phyloP scores from a whole-genome alignment of 306 rosid genomes.

The Albizia julibrissin region DNA sequence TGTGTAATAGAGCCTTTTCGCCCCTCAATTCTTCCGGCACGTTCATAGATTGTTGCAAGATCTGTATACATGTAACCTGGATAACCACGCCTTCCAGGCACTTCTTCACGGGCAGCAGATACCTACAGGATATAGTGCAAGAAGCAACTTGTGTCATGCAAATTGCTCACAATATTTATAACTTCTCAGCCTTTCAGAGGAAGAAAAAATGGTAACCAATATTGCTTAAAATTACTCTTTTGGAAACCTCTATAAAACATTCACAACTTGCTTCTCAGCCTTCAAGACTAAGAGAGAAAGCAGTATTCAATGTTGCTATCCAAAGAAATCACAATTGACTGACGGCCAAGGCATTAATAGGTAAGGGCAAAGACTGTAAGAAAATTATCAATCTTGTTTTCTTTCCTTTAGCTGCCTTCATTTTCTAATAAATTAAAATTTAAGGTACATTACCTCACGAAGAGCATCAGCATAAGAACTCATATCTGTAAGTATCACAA shows the following conservation, averaged over 20 bases:
- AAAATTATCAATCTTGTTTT: background rate
- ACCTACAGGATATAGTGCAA: conserved; percentile 60
- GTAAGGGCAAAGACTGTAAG: background rate
- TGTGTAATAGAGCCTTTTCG: conserved; percentile 97
- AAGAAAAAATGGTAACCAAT: background rate
- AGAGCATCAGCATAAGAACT: conserved; percentile 99
- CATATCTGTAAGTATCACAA: conserved; percentile 98
- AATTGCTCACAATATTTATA: conserved; percentile 1
- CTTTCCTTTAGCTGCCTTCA: background rate
- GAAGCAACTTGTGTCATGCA: conserved; percentile 15
- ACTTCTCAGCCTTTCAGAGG: background rate
- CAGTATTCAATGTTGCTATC: background rate
- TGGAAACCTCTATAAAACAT: conserved; percentile 2
- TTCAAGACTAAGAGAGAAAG: background rate
- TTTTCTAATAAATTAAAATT: conserved; percentile 10
- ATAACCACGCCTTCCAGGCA: conserved; percentile 98
- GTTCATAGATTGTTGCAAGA: conserved; percentile 97
- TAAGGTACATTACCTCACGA: conserved; percentile 76
- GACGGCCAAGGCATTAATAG: background rate
- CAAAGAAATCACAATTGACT: conserved; percentile 6
- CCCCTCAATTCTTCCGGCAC: conserved; percentile 99
- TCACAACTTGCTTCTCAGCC: conserved; percentile 17
- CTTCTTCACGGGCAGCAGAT: conserved; percentile 99
- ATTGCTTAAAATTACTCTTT: background rate
- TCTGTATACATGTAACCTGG: conserved; percentile 99